Conservation (phyloP, 108 stramenopile species). For the Cyclotella choctawhatcheeana region DNA sequence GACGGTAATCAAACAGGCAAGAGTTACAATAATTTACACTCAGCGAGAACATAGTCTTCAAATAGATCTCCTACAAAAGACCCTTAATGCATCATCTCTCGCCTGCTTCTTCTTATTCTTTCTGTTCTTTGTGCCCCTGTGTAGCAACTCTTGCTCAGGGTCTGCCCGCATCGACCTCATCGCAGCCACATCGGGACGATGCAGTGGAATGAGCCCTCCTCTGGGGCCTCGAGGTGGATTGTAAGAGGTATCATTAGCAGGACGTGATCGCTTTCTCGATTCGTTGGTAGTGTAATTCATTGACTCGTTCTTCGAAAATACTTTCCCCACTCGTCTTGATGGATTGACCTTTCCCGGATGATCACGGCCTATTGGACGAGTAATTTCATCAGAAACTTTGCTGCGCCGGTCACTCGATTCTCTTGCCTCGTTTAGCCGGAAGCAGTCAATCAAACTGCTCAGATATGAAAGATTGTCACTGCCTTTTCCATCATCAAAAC, state of each 20-base stretch:
- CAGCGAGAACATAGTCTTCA: not conserved
- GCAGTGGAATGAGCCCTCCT: conserved; percentile 20
- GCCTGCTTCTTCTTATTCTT: conserved; percentile 54
- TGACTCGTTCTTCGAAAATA: conserved; percentile 25
- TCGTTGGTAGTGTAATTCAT: not conserved
- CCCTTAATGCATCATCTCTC: conserved; percentile 29
- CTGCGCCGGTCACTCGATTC: conserved; percentile 36
- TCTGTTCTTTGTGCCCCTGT: conserved; percentile 41
- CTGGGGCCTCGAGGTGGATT: conserved; percentile 20
- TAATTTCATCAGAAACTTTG: conserved; percentile 17
- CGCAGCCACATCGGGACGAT: conserved; percentile 27
- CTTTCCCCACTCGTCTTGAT: conserved; percentile 18
- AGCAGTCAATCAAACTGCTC: conserved; percentile 47
- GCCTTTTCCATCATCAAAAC: conserved; percentile 11
- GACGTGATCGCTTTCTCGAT: not conserved
- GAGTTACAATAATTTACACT: too few relatives aligned
- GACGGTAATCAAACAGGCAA: too few relatives aligned
- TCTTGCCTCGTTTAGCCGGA: conserved; percentile 35
- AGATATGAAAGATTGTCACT: conserved; percentile 34
- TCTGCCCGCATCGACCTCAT: conserved; percentile 26
- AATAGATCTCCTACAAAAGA: conserved; percentile 19
- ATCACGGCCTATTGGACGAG: conserved; percentile 19
- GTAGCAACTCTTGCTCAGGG: conserved; percentile 23
- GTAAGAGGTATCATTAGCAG: too few relatives aligned
- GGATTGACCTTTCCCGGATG: conserved; percentile 39